Base-by-base conservation (phyloP, 2,329 filamentous ascomycete genomes). In the Phyllosticta citriasiana region DNA sequence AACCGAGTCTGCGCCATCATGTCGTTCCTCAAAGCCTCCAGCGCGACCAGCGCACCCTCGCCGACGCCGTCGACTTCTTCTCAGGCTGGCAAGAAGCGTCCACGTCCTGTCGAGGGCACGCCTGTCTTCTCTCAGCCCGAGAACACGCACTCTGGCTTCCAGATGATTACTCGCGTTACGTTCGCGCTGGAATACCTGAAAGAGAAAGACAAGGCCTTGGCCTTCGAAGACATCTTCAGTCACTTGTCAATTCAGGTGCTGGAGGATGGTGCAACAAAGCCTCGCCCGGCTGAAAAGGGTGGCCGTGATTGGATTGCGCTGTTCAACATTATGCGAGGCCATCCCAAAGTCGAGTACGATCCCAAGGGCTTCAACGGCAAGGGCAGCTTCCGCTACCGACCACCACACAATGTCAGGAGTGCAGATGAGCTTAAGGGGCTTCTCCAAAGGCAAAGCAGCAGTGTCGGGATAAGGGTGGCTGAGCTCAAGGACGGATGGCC, bases 401-500 rank as follows among this genome's bases (percentile, higher is more conserved):
- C 94, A 60, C 84, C 88, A 67, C 91, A 96, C 72, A 86, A 89
- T 64, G 93, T 99, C 63, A 86, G 85, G 67, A 87, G 85, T 69
- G 85, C 86, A 63, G 86, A 88, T 50, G 85, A 91, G 67, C 83
- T 99, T 60, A 84, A 96, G 60, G 84, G 83, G 60, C 88, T 90
- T 71, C 83, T 99, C 33, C 91, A 96, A 75, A 81, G 82, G 59
- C 91, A 92, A 75, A 85, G 84, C 58, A 91, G 91, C 63, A 89
- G 90, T 1, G 85, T 88, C 65, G 91, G 90, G 12, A 84, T 97
- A 60, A 82, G 82, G 47, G 90, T 97, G 64, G 91, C 91, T 73
- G 91, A 97, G 68, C 82, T 99, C 64, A 96, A 96, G 76, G 94
- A 99, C 72, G 94, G 94, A 65, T 99, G 94, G 94, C 86, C 88